Percentiles rank a stretch among this genome's conserved stretches.
Conservation (phyloP, 805 yeast species). For the Kodamaea nitidulidarum region DNA sequence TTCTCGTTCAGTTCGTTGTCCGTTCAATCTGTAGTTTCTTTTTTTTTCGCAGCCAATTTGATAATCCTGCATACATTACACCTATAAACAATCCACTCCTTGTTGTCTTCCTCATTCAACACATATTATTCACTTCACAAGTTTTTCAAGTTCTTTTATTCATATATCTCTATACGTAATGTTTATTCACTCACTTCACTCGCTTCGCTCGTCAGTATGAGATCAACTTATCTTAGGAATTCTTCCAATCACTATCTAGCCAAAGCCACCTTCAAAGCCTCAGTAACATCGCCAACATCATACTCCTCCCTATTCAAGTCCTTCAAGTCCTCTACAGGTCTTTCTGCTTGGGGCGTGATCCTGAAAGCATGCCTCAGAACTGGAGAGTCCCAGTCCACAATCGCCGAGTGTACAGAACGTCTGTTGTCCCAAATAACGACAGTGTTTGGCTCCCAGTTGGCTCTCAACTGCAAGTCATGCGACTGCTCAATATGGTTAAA, state of each 20-base stretch:
- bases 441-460: slow-evolving; percentile 34
- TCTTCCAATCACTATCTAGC: slow-evolving; percentile 2
- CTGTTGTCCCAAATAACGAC: slow-evolving; percentile 37
- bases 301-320: slow-evolving; percentile 37
- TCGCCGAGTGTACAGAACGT: slow-evolving; percentile 32
- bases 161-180: too few species aligned
- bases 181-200: too few species aligned
- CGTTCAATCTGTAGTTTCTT: not conserved
- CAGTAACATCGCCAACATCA: slow-evolving; percentile 30
- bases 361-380: slow-evolving; percentile 35
- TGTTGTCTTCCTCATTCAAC: too few species aligned
- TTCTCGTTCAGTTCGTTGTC: too few species aligned
- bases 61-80: not conserved
- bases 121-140: too few species aligned
- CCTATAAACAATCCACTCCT: too few species aligned
- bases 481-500: slow-evolving; percentile 30
- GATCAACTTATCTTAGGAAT: too few species aligned
- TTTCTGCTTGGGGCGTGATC: slow-evolving; percentile 35
- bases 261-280: slow-evolving; percentile 21
- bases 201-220: too few species aligned
- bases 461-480: slow-evolving; percentile 35
- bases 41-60: not conserved
- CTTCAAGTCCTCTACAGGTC: slow-evolving; percentile 34
- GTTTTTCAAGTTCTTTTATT: too few species aligned
- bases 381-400: slow-evolving; percentile 34